Evolutionary conservation across 805 yeast species (phyloP).

Genomic region (Wickerhamiella spandovensis): DNA sequence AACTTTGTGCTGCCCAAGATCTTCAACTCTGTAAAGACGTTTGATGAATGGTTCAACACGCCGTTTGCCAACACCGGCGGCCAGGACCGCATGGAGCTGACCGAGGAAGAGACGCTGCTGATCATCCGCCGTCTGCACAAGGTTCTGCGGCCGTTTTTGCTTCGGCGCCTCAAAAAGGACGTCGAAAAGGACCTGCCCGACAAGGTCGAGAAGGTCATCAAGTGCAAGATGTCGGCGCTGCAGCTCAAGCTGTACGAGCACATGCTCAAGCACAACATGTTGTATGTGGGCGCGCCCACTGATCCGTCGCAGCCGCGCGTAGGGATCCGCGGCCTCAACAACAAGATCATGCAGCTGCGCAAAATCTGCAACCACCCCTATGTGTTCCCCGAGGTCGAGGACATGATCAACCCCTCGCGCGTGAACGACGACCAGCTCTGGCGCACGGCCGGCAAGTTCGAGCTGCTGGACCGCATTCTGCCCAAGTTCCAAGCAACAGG

Average conservation of each 20-base stretch:
- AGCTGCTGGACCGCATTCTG: slow-evolving; percentile 69
- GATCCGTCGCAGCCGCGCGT: slow-evolving; percentile 26
- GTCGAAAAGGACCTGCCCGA: slow-evolving; percentile 94
- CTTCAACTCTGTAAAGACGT: slow-evolving; percentile 90
- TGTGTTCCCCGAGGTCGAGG: slow-evolving; percentile 91
- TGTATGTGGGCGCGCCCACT: slow-evolving; percentile 49
- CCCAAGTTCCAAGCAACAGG: slow-evolving; percentile 80
- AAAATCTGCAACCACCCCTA: slow-evolving; percentile 96
- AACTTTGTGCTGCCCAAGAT: slow-evolving; percentile 92
- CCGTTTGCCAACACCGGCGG: slow-evolving; percentile 97
- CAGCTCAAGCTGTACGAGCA: slow-evolving; percentile 79
- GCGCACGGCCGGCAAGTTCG: slow-evolving; percentile 94
- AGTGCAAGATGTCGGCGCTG: slow-evolving; percentile 81
- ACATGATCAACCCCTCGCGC: slow-evolving; percentile 56
- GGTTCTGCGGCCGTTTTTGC: slow-evolving; percentile 83
- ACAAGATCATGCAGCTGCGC: slow-evolving; percentile 89
- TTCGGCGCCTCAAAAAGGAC: slow-evolving; percentile 91
- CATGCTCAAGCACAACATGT: slow-evolving; percentile 73
- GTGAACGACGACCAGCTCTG: slow-evolving; percentile 65
- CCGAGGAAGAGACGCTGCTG: slow-evolving; percentile 91
- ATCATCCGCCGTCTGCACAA: slow-evolving; percentile 92
- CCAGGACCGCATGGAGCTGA: slow-evolving; percentile 81
- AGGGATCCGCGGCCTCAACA: slow-evolving; percentile 77
- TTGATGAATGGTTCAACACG: slow-evolving; percentile 97
- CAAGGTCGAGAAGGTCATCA: slow-evolving; percentile 86